Evolutionary conservation across 1,284 basidiomycete species (phyloP), one percentile per base, ranked within the genome.

Genomic region (Calocybe gambosa): DNA sequence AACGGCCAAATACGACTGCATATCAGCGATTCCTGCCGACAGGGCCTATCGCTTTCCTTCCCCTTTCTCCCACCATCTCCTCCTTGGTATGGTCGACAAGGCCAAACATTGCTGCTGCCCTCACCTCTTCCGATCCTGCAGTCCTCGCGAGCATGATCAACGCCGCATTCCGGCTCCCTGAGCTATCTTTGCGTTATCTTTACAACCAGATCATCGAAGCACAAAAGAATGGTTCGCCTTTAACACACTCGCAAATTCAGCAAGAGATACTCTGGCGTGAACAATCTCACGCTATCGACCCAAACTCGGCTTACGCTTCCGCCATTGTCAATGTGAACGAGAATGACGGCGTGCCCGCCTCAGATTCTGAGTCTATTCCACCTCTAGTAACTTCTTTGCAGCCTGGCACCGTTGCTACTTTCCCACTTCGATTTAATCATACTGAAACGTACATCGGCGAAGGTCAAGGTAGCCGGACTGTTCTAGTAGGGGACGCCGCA

Each of bases 1-100:
- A 81, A 55, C 65, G 64, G 3, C 78, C 82, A 1, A 91, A 90
- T 59, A 83, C 81, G 15, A 89, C 85, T 0, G 94, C 93, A 0
- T 98, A 89, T 66, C 96, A 99, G 66, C 77, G 95, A 20, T 99
- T 99, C 72, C 77, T 99, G 25, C 89, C 94, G 0, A 93, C 92
- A 2, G 95, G 96, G 0, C 95, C 96, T 0, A 85, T 99, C 39
- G 95, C 94, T 0, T 98, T 95, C 69, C 77, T 98, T 10, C 94
- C 91, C 0, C 77, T 83, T 55, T 93, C 88, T 0, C 71, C 83
- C 1, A 84, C 80, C 0, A 69, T 75, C 0, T 93, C 89, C 4
- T 95, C 94, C 1, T 75, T 99, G 48, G 96, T 98, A 3, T 99
- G 96, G 96, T 94, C 93, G 9, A 94, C 92, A 1, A 82, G 77